These are phyloP conservation scores for Spongospora subterranea DNA, from an alignment of 208 protist species.

Conservation along the genomic window DNA sequence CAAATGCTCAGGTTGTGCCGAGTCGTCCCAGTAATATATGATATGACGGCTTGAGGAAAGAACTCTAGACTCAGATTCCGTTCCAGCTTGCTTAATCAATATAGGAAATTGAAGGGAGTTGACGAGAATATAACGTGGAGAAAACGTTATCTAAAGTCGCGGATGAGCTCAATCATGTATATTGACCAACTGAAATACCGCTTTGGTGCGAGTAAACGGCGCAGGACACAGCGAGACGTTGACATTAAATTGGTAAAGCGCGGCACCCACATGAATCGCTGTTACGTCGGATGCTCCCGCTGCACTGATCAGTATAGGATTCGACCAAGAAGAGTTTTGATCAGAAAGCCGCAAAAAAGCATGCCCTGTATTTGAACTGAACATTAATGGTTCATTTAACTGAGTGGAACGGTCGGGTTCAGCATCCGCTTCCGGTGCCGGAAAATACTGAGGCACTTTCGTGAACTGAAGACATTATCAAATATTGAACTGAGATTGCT, in stretches of 20 bases:
- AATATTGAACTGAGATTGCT: not conserved
- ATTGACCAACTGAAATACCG: not conserved
- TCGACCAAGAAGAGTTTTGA: not conserved
- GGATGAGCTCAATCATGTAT: not conserved
- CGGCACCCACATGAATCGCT: not conserved
- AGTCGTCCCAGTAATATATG: not conserved
- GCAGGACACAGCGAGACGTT: not conserved
- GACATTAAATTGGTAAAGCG: conserved; percentile 38
- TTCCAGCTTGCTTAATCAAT: not conserved
- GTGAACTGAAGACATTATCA: not conserved
- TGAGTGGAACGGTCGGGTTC: not conserved
- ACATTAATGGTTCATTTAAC: conserved; percentile 28
- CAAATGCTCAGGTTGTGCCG: not conserved
- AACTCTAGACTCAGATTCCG: not conserved
- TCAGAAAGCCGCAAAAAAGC: not conserved
- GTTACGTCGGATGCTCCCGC: not conserved
- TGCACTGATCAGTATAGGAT: not conserved
- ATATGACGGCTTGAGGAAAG: not conserved
- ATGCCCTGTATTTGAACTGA: not conserved
- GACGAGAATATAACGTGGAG: conserved; percentile 42
- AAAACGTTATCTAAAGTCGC: not conserved
- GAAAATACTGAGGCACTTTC: not conserved
- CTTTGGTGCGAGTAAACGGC: conserved; percentile 17
- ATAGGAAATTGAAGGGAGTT: conserved; percentile 7
- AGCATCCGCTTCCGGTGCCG: not conserved